Evolutionary conservation across 805 yeast genomes (phyloP), one percentile per base, ranked within the genome.

Genomic region (Trichomonascus vanleenenianus): DNA sequence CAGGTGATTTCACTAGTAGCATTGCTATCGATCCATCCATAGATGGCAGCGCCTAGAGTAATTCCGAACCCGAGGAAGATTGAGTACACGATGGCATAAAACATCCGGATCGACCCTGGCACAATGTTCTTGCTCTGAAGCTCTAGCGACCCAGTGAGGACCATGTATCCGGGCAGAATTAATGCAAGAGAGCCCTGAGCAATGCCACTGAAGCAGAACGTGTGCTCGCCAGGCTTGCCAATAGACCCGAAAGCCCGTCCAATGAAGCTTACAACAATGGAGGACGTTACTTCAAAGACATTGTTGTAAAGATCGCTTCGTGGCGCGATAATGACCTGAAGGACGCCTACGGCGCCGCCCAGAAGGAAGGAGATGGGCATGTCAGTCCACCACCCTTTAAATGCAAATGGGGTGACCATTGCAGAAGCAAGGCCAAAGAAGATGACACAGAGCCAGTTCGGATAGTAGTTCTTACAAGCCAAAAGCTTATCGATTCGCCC

Each of bases 91-190:
- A 89, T 82, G 5, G 97, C 97, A 63, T 91, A 89, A 61, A 91
- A 88, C 97, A 91, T 91, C 61, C 97, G 72, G 43, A 91, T 97
- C 0, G 95, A 74, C 0, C 97, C 97, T 0, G 97, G 95, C 20
- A 91, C 96, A 40, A 91, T 60, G 56, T 86, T 91, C 59, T 91
- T 74, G 12, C 95, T 81, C 65, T 91, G 97, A 38, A 91, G 66
- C 58, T 91, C 97, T 46, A 91, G 66, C 0, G 96, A 84, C 2
- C 97, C 97, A 67, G 95, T 84, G 19, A 47, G 66, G 63, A 89
- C 87, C 51, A 89, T 87, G 60, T 88, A 91, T 0, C 97, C 97
- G 0, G 97, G 97, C 43, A 91, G 73, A 61, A 91, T 91, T 56
- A 91, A 70, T 0, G 97, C 96, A 42, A 91, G 62, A 0, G 95